Base-by-base conservation (phyloP, 768 basidiomycete genomes). In the Coprinopsis strossmayeri region DNA sequence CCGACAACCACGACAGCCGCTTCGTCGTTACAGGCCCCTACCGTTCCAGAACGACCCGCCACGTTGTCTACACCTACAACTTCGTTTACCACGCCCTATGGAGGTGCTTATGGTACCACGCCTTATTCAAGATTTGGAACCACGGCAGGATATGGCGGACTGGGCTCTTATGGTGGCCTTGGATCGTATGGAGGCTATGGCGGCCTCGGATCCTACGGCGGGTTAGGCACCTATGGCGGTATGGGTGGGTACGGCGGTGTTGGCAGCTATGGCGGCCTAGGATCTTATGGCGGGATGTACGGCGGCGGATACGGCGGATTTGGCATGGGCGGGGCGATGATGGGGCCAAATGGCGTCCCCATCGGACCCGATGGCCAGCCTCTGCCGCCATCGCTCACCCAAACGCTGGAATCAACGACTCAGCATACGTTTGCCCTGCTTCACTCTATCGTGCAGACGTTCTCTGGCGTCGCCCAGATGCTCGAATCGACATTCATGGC, bases 401-500 rank as follows among this genome's bases (percentile, higher is more conserved):
- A 93, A 59, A 82, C 88, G 0, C 84, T 97, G 52, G 92, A 96
- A 68, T 64, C 81, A 4, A 87, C 90, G 9, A 99, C 95, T 1
- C 85, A 89, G 46, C 85, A 89, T 49, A 97, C 95, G 2, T 99
- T 99, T 60, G 77, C 87, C 24, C 82, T 99, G 49, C 73, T 99
- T 24, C 93, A 97, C 57, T 90, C 88, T 10, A 86, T 99, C 61
- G 95, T 99, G 38, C 89, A 91, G 58, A 96, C 94, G 3, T 95
- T 98, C 67, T 76, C 83, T 0, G 94, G 94, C 20, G 84, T 99
- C 53, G 86, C 95, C 0, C 95, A 98, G 64, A 94, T 99, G 82
- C 84, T 99, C 61, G 95, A 98, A 65, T 85, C 82, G 27, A 98
- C 95, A 3, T 97, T 95, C 68, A 89, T 97, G 85, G 95, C 95